Evolutionary conservation across 1,284 basidiomycete genomes (phyloP).

Genomic region (Fomes fomentarius): DNA sequence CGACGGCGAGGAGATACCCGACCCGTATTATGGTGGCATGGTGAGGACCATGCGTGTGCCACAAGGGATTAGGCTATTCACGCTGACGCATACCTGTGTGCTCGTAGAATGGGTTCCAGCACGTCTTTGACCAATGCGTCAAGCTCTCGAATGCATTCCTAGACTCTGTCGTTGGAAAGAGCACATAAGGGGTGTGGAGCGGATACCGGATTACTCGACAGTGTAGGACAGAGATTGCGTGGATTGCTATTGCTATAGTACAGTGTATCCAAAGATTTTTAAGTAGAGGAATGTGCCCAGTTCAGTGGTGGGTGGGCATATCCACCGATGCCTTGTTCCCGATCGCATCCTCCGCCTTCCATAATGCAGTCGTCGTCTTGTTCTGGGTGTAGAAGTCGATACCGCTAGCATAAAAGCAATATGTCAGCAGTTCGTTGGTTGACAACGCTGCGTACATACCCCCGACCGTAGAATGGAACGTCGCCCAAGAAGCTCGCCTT

Average conservation of each 20-base stretch:
- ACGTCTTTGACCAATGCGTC: constrained; percentile 66
- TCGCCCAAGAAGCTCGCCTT: constrained; percentile 91
- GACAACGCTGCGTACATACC: constrained; percentile 43
- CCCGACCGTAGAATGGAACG: constrained; percentile 88
- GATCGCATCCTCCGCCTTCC: constrained; percentile 82
- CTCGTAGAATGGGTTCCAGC: constrained; percentile 57
- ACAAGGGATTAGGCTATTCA: too few species aligned
- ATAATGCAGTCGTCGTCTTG: constrained; percentile 86
- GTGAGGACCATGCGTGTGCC: constrained; percentile 47
- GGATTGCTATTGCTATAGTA: constrained; percentile 10
- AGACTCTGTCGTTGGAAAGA: constrained; percentile 52
- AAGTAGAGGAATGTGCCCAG: neutral
- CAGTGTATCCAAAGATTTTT: constrained; percentile 15
- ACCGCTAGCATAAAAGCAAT: constrained; percentile 48
- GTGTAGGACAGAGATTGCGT: neutral
- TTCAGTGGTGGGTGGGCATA: constrained; percentile 80
- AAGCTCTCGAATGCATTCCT: constrained; percentile 75
- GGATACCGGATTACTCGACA: neutral
- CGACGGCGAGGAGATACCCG: constrained; percentile 64
- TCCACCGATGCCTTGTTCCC: constrained; percentile 77
- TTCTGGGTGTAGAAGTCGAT: constrained; percentile 92
- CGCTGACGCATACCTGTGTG: neutral
- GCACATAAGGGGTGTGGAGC: constrained; percentile 12
- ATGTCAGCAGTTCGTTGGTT: neutral
- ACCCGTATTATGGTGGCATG: constrained; percentile 76